phyloP scores from a whole-genome alignment of 768 basidiomycete species.

The Paxillus rubicundulus region DNA sequence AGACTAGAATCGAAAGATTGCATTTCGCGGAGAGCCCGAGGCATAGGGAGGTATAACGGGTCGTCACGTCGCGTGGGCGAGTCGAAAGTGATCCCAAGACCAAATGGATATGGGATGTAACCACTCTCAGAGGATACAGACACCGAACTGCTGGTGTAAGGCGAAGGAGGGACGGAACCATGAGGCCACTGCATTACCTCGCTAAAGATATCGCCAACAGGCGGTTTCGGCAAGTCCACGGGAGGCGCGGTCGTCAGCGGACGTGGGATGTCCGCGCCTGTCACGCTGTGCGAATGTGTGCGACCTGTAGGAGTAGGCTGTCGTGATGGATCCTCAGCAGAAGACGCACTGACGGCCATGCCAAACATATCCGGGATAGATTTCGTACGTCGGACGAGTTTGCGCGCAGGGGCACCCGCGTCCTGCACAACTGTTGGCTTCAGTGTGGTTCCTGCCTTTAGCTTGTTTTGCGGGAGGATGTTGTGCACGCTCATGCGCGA shows the following conservation, averaged over 20 bases:
- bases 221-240: slow-evolving; percentile 24
- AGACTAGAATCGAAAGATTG: slow-evolving; percentile 83
- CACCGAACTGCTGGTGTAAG: slow-evolving; percentile 28
- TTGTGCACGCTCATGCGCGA: slow-evolving; percentile 71
- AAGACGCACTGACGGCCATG: slow-evolving; percentile 18
- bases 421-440: slow-evolving; percentile 32
- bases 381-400: slow-evolving; percentile 63
- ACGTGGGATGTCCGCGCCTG: slow-evolving; percentile 61
- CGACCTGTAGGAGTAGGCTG: slow-evolving; percentile 45
- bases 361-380: slow-evolving; percentile 64
- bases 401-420: slow-evolving; percentile 40
- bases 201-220: slow-evolving; percentile 55
- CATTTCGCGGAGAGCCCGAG: slow-evolving; percentile 73
- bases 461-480: slow-evolving; percentile 49
- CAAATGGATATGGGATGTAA: slow-evolving; percentile 57
- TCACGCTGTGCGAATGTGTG: slow-evolving; percentile 77
- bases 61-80: slow-evolving; percentile 49
- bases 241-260: slow-evolving; percentile 27
- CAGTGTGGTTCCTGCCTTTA: slow-evolving; percentile 35
- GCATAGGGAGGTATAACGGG: slow-evolving; percentile 41
- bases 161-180: slow-evolving; percentile 35
- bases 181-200: slow-evolving; percentile 62
- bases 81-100: slow-evolving; percentile 59
- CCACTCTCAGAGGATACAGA: slow-evolving; percentile 21
- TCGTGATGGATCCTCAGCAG: slow-evolving; percentile 32